Evolutionary conservation across 768 basidiomycete species (phyloP), one percentile per base, ranked within the genome.

Genomic region (Termitomyces sp.): DNA sequence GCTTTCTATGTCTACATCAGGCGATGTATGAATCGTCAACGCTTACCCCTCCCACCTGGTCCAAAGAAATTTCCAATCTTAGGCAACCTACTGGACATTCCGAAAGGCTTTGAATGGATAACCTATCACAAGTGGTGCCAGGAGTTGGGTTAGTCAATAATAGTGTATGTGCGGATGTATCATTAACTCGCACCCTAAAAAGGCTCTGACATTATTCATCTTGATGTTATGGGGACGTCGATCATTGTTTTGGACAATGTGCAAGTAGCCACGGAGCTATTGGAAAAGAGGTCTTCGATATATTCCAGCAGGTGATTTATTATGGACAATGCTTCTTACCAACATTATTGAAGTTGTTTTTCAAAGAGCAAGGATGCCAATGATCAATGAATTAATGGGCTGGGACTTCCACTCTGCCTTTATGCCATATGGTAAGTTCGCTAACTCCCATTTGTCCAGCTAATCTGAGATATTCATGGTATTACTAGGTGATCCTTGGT

Each of bases 161-260:
- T 13, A 25, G 45, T 3, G 3, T 7, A 38, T 7, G 15, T 15
- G n/a, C n/a, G n/a, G n/a, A n/a, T n/a, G n/a, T n/a, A 39, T 27
- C 5, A 18, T 11, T 29, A n/a, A 49, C 44, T 22, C 3, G 33
- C 3, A 25, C 7, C 18, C 7, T 4, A 5, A 47, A 65, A 47
- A 65, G 64, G 56, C 23, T 63, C 63, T 12, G 66, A 65, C 29
- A 63, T 68, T 18, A 61, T 68, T 18, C 65, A 66, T 50, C 50
- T 67, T 9, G 52, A 60, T 47, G 49, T 64, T 4, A 56, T 50
- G 1, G 66, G 68, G 3, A 59, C 57, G 20, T 62, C 61, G 1
- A 51, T 69, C 15, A 52, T 67, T 29, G 56, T 67, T n/a, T 42
- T 68, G 10, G 58, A 67, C 50, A 63, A 60, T 33, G 54, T 57